Evolutionary conservation across 2,329 filamentous ascomycete genomes (phyloP), one percentile per base, ranked within the genome.

Genomic region (Amylocarpus encephaloides): DNA sequence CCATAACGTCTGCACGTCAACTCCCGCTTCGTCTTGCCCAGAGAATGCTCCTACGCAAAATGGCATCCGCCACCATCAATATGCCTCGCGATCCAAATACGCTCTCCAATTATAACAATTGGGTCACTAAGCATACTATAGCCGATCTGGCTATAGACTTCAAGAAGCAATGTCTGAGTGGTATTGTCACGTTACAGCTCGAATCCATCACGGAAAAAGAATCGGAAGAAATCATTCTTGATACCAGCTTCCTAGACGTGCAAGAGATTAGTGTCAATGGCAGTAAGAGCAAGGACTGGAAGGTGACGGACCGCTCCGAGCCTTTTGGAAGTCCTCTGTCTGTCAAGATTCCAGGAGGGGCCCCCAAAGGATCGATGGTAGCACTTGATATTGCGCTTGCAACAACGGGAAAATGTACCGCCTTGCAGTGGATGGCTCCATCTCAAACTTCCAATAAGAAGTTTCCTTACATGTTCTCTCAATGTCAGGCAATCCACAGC

Each of bases 391-490:
- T 94, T 54, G 73, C 78, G 19, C 69, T 96, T 29, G 77, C 86
- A 59, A 97, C 93, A 5, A 97, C 93, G 1, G 79, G 86, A 46
- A 79, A 87, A 62, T 96, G 92, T 69, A 95, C 91, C 10, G 92
- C 92, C 9, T 75, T 98, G 55, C 92, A 97, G 70, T 98, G 93
- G 92, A 78, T 98, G 68, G 91, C 87, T 0, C 89, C 90, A 1
- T 86, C 85, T 30, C 93, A 97, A 72, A 97, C 93, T 1, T 89
- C 88, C 51, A 96, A 95, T 78, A 91, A 90, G 73, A 93, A 90
- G 70, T 86, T 94, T 59, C 92, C 92, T 1, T 97, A 96, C 70
- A 92, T 97, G 83, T 97, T 97, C 73, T 94, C 88, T 40, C 93
- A 97, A 73, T 95, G 91, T 68, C 92, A 98, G 74, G 91, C 92